Base-by-base conservation (phyloP, 2,329 filamentous ascomycete genomes). In the Penicillium vulpinum region DNA sequence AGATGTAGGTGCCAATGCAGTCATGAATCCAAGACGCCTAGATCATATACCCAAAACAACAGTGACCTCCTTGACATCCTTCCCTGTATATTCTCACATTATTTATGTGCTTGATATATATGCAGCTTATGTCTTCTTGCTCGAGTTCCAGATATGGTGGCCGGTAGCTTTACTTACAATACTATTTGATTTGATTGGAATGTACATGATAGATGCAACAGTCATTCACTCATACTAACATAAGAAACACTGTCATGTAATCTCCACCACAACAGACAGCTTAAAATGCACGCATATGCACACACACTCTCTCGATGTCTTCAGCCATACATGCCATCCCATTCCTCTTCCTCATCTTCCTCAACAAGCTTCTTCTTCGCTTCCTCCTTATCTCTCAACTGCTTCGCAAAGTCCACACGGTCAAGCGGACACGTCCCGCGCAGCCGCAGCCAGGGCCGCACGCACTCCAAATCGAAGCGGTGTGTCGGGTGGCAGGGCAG, bases 341-440 rank as follows among this genome's bases (percentile, higher is more conserved):
- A 78, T 55, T 79, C 77, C 59, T 78, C 77, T 54, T 77, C 70
- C 18, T 76, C 74, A 40, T 77, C 77, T 51, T 78, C 76, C 49
- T 74, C 70, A 10, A 70, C 75, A 9, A 73, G 64, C 55, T 72
- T 70, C 67, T 75, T 77, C 61, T 58, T 81, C 77, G 59, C 84
- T 76, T 65, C 83, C 73, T 63, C 77, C 73, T 70, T 81, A 68
- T 76, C 82, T 70, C 73, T 75, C 61, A 78, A 72, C 73, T 82
- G 79, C 74, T 85, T 85, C 18, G 83, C 74, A 57, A 88, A 76
- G 68, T 83, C 81, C 67, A 81, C 78, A 49, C 85, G 78, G 67
- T 87, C 85, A 46, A 88, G 75, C 18, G 85, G 85, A 72, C 85
- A 88, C 21, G 85, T 87, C 9, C 83, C 82, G 60, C 86, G 83